phyloP scores from a whole-genome alignment of 495 filamentous ascomycete species.

The Sordaria brevicollis region DNA sequence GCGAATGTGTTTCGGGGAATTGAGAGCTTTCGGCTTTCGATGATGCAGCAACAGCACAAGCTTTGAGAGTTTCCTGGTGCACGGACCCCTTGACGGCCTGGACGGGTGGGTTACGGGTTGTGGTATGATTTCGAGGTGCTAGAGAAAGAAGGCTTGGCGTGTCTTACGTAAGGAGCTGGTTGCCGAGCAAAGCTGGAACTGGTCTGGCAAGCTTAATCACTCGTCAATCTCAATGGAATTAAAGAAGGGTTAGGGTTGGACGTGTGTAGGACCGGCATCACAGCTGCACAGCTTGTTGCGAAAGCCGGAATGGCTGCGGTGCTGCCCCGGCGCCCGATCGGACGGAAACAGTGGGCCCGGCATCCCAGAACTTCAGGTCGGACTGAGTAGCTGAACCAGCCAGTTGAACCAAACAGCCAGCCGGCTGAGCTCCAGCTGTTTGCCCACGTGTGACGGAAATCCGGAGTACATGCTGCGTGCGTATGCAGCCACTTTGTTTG shows the following conservation, averaged over 20 bases:
- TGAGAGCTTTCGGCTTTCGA: neutral
- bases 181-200: neutral
- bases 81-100: neutral
- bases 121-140: slow-evolving; percentile 15
- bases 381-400: too few relatives aligned
- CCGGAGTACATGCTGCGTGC: neutral
- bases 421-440: neutral
- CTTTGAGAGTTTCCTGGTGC: slow-evolving; percentile 1
- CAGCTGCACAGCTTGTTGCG: neutral
- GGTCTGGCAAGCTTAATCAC: neutral
- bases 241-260: neutral
- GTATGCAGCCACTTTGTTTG: neutral
- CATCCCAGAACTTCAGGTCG: neutral
- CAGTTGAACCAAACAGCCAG: neutral
- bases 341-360: neutral
- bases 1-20: neutral
- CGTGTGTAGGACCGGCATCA: neutral
- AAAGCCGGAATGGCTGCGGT: neutral
- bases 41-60: slow-evolving; percentile 3
- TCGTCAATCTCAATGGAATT: neutral
- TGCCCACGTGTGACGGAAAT: neutral
- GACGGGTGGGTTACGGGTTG: neutral
- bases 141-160: slow-evolving; percentile 2
- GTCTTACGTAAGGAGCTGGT: slow-evolving; percentile 7
- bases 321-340: neutral